A percentile compares a stretch with the other conserved stretches of the same genome.
Conservation (phyloP, 2,329 filamentous ascomycete genomes). For the Fusarium dlaminii region DNA sequence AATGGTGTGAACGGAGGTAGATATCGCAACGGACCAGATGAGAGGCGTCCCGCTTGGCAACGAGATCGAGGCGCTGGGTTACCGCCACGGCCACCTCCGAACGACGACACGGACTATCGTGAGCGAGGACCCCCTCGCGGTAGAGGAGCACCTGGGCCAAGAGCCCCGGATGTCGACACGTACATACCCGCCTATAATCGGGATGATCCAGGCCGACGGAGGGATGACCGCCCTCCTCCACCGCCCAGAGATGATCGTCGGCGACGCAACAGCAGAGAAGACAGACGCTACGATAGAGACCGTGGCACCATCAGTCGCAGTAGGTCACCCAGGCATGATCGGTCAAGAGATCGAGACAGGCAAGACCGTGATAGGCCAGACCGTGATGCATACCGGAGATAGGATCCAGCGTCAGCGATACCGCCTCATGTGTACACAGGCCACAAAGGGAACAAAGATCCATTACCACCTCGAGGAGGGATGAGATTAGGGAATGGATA, state of each 20-base stretch:
- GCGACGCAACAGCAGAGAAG: constrained; percentile 47
- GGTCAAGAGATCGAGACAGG: constrained; percentile 54
- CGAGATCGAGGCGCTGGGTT: constrained; percentile 60
- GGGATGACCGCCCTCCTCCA: constrained; percentile 45
- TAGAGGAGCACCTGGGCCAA: constrained; percentile 44
- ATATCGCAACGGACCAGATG: constrained; percentile 54
- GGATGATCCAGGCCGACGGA: constrained; percentile 47
- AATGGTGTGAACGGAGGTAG: constrained; percentile 60
- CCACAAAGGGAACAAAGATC: not conserved
- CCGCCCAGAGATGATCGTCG: constrained; percentile 44
- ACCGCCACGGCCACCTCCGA: constrained; percentile 55
- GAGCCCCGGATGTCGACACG: constrained; percentile 56
- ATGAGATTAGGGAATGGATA: not conserved
- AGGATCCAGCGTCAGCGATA: constrained; percentile 34
- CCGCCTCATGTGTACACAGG: not conserved
- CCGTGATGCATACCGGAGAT: constrained; percentile 61
- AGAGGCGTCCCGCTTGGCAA: constrained; percentile 64
- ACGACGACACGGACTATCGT: constrained; percentile 52
- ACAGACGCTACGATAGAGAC: constrained; percentile 54
- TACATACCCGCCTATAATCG: constrained; percentile 60
- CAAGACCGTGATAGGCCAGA: constrained; percentile 61
- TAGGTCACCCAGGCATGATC: constrained; percentile 51
- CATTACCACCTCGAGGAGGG: not conserved
- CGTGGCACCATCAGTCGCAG: constrained; percentile 53
- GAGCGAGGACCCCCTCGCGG: constrained; percentile 48